Evolutionary conservation across 495 filamentous ascomycete genomes (phyloP).

Genomic region (Tetracladium marchalianum): DNA sequence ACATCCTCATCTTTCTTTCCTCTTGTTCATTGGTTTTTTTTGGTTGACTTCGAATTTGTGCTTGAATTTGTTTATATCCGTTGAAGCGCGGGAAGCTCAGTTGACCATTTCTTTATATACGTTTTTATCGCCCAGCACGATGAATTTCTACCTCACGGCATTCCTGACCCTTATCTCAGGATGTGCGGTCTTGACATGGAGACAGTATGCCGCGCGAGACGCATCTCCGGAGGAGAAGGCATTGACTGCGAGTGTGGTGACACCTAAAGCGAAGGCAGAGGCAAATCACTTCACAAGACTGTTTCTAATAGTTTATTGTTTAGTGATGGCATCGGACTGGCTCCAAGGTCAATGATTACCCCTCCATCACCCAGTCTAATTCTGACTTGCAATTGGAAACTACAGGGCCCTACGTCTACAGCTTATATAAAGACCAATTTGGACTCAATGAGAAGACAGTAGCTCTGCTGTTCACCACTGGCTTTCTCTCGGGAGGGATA

Average conservation of each 20-base stretch:
- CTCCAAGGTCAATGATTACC: slow-evolving; percentile 30
- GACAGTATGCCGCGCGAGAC: slow-evolving; percentile 9
- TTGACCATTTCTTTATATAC: background rate
- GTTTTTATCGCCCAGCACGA: slow-evolving; percentile 1
- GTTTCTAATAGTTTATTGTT: slow-evolving; percentile 37
- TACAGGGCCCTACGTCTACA: slow-evolving; percentile 41
- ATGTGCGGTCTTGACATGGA: slow-evolving; percentile 15
- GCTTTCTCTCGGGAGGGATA: slow-evolving; percentile 40
- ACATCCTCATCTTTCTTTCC: too few species aligned
- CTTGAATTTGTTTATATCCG: too few species aligned
- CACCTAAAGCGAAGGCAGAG: slow-evolving; percentile 17
- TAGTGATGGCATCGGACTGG: slow-evolving; percentile 45
- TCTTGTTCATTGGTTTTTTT: too few species aligned
- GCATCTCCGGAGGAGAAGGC: slow-evolving; percentile 7
- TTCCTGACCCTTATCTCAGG: slow-evolving; percentile 10
- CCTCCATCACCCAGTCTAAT: background rate
- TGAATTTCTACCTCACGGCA: slow-evolving; percentile 15
- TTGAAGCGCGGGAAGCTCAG: too few species aligned
- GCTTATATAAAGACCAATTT: slow-evolving; percentile 43
- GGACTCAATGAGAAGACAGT: slow-evolving; percentile 33
- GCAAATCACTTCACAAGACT: slow-evolving; percentile 25
- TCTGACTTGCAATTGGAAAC: slow-evolving; percentile 3
- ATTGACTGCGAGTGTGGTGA: slow-evolving; percentile 1
- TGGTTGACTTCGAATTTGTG: too few species aligned
- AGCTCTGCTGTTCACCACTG: slow-evolving; percentile 38